phyloP scores from a whole-genome alignment of 768 basidiomycete species.

The Boletus sp. region DNA sequence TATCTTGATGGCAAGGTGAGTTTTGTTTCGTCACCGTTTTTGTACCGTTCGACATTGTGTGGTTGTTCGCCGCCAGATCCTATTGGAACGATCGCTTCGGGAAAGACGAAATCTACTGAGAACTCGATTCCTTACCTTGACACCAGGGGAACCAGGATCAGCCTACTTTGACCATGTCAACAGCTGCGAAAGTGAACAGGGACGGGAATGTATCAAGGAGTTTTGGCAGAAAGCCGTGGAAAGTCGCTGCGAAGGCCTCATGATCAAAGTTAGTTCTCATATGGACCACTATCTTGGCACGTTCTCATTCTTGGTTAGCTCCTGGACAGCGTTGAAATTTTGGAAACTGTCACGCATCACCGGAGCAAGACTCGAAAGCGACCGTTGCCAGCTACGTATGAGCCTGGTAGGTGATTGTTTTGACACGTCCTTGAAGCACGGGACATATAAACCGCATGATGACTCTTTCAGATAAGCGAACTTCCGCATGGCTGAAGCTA shows the following conservation, averaged over 20 bases:
- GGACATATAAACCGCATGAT: not conserved
- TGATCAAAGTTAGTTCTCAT: constrained; percentile 68
- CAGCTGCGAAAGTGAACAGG: constrained; percentile 62
- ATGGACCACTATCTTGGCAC: not conserved
- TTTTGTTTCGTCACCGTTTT: not conserved
- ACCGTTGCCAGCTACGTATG: constrained; percentile 80
- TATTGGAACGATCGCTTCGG: constrained; percentile 68
- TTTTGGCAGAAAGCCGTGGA: constrained; percentile 78
- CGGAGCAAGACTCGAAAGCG: constrained; percentile 50
- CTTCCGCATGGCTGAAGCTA: constrained; percentile 84
- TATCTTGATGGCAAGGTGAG: constrained; percentile 74
- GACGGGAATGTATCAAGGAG: constrained; percentile 57
- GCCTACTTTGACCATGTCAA: constrained; percentile 76
- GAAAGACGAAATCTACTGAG: constrained; percentile 63
- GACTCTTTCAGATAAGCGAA: constrained; percentile 61
- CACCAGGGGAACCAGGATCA: constrained; percentile 38
- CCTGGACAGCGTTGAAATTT: constrained; percentile 51
- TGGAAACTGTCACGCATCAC: constrained; percentile 34
- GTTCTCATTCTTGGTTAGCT: constrained; percentile 41
- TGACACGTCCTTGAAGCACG: not conserved
- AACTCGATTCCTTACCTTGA: constrained; percentile 54
- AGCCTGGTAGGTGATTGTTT: constrained; percentile 47
- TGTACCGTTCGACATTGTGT: not conserved
- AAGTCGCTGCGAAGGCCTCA: constrained; percentile 85
- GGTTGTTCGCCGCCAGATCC: constrained; percentile 41